Base-by-base conservation (phyloP, 352 stramenopile species). In the Phytopythium cucurbitacearum region DNA sequence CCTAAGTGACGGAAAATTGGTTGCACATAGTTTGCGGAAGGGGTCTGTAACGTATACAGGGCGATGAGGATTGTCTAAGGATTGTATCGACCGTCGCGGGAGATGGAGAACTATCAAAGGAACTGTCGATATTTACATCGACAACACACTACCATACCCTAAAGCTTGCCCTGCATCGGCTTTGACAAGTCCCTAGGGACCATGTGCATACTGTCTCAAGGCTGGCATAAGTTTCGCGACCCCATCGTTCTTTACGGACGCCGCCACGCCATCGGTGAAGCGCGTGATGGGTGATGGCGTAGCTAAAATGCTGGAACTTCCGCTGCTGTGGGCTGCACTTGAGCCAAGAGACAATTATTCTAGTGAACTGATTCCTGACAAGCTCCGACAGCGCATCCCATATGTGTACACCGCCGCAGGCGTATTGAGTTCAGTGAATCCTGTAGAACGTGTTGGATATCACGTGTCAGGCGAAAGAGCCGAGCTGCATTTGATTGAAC, bases 121-220 rank as follows among this genome's bases (percentile, higher is more conserved):
- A 28, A 40, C 45, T 1, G 46, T 55, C 4, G 57, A 60, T 32
- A 38, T 46, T 3, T 54, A 57, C 34, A 60, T 59, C 36, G 50
- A 59, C 40, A 52, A 57, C 16, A 55, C 48, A 3, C 37, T 45
- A 32, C 57, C 33, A 5, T 54, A 58, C 34, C 49, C 44, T 7
- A 50, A 63, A 11, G 50, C 56, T 21, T 45, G 11, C 4, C 42
- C 50, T 13, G 57, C 44, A 11, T 28, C 37, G 40, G 40, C 32
- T 28, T 37, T 67, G 35, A 21, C 49, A 4, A 49, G 54, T 3
- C 50, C 59, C 2, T n/a, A 13, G 44, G 60, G 60, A n/a, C 45
- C 60, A 2, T 57, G 54, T 37, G 53, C 60, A 21, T 67, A 67
- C 21, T 11, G n/a, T 0, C 12, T 64, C 12, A 64, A 60, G 49